Base-by-base conservation (phyloP, 805 yeast species). In the Hanseniaspora meyeri region DNA sequence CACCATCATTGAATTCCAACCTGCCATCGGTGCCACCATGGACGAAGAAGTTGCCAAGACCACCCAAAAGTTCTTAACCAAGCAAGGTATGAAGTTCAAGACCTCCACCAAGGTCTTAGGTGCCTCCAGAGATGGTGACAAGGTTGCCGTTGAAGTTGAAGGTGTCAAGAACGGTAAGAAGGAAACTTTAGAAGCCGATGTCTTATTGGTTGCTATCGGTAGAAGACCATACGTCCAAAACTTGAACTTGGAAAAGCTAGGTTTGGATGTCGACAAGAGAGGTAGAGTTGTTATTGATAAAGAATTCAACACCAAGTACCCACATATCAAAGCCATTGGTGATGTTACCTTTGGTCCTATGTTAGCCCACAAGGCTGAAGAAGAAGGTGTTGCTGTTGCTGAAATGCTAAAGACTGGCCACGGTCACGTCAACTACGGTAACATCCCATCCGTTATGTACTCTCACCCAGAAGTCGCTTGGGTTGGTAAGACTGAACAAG, bases 351-450 rank as follows among this genome's bases (percentile, higher is more conserved):
- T 87, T 66, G 99, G 99, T 65, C 91, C 95, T 65, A 93, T 93
- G 99, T 81, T 93, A 74, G 99, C 99, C 62, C 99, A 93, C 80
- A 93, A 93, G 79, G 99, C 99, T 61, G 99, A 93, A 78, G 99
- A 93, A 72, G 99, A 93, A 78, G 99, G 96, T 74, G 84, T 93
- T 64, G 99, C 99, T 58, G 97, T 96, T 63, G 97, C 79, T 62
- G 99, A 93, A 76, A 87, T 81, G 77, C 81, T 93, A 71, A 88
- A 88, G 77, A 73, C 73, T 63, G 98, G 97, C 62, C 86, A 85
- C 69, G 99, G 99, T 59, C 98, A 93, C 71, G 97, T 93, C 64
- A 93, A 93, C 82, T 93, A 93, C 75, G 95, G 83, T 65, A 95
- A 87, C 76, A 93, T 93, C 65, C 99, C 99, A 62, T 82, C 96